phyloP scores from a whole-genome alignment of 2,329 filamentous ascomycete species.

The Talaromyces piceae region DNA sequence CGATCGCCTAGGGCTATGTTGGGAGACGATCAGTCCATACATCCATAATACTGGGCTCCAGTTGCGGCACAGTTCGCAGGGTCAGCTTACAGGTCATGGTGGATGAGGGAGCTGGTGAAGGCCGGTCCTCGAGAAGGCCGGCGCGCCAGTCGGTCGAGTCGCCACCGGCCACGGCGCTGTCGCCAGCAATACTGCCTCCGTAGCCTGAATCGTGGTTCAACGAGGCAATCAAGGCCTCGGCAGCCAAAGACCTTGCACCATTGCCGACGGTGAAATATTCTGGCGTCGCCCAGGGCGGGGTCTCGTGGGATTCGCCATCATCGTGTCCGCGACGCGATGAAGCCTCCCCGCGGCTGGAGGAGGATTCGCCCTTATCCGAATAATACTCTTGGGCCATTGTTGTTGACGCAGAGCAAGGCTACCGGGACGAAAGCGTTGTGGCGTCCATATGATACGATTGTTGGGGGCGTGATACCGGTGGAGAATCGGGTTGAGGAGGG shows the following conservation, averaged over 20 bases:
- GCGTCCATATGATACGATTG: conserved; percentile 8
- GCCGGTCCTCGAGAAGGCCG: conserved; percentile 50
- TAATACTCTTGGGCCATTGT: conserved; percentile 40
- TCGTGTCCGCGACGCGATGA: conserved; percentile 27
- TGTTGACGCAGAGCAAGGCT: conserved; percentile 9
- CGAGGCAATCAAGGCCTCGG: conserved; percentile 69
- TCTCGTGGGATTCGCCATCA: conserved; percentile 11
- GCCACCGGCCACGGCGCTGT: conserved; percentile 43
- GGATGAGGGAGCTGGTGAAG: conserved; percentile 50
- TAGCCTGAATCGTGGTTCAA: conserved; percentile 89
- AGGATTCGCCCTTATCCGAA: conserved; percentile 24
- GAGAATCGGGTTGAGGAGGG: background rate
- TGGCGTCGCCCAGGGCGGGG: conserved; percentile 37
- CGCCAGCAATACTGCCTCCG: conserved; percentile 67
- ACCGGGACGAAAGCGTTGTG: background rate
- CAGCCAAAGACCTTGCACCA: conserved; percentile 73
- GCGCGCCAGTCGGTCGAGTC: conserved; percentile 46
- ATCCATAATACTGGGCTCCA: background rate
- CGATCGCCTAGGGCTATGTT: conserved; percentile 53
- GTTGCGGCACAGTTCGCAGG: conserved; percentile 15
- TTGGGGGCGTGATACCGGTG: background rate
- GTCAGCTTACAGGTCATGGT: conserved; percentile 42
- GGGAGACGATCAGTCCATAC: conserved; percentile 9
- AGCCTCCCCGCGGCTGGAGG: conserved; percentile 26
- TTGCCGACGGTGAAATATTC: conserved; percentile 83